phyloP scores from a whole-genome alignment of 768 basidiomycete species.

The Suillus brevipes region DNA sequence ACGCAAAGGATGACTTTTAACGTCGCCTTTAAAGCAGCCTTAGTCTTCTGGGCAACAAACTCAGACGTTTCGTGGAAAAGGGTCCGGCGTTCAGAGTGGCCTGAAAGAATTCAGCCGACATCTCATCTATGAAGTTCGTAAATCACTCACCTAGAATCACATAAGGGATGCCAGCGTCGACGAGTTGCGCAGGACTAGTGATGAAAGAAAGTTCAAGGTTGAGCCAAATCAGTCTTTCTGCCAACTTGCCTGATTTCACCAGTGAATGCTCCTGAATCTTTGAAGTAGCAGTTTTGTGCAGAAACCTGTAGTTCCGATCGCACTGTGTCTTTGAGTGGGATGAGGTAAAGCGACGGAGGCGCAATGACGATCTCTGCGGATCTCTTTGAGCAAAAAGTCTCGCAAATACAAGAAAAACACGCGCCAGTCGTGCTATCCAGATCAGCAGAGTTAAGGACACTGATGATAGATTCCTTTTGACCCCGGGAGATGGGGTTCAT shows the following conservation, averaged over 20 bases:
- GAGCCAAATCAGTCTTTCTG: not conserved
- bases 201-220: not conserved
- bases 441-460: conserved; percentile 73
- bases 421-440: conserved; percentile 79
- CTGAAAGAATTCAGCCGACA: conserved; percentile 35
- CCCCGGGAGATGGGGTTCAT: conserved; percentile 80
- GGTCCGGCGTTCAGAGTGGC: conserved; percentile 95
- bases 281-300: conserved; percentile 90
- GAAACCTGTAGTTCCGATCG: conserved; percentile 74
- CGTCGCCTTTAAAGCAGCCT: conserved; percentile 71
- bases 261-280: conserved; percentile 87
- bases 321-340: conserved; percentile 63
- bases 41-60: conserved; percentile 82
- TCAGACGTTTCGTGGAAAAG: conserved; percentile 88
- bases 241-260: conserved; percentile 85
- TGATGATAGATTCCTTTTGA: conserved; percentile 65
- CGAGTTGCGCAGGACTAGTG: conserved; percentile 75
- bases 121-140: conserved; percentile 1
- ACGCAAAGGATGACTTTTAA: conserved; percentile 94
- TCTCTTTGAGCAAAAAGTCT: conserved; percentile 14
- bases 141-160: conserved; percentile 77
- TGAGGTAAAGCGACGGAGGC: conserved; percentile 85
- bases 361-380: conserved; percentile 87
- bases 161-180: conserved; percentile 83
- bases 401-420: conserved; percentile 6